phyloP scores from a whole-genome alignment of 768 basidiomycete genomes.

The Daedalea quercina region DNA sequence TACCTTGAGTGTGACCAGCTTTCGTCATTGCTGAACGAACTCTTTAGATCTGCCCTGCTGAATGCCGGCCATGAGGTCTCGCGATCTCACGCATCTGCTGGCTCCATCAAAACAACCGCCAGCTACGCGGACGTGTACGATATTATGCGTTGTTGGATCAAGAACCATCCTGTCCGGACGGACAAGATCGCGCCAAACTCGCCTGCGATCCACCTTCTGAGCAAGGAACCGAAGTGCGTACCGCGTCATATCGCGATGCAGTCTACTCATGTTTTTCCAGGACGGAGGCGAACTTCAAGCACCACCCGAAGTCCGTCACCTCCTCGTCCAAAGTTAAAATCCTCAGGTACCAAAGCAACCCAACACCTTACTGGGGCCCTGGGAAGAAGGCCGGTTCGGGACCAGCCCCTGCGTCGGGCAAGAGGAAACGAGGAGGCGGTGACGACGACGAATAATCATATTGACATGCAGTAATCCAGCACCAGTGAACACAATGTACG shows the following conservation, averaged over 20 bases:
- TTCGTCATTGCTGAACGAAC: no score
- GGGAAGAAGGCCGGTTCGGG: constrained; percentile 50
- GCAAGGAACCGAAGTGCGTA: constrained; percentile 59
- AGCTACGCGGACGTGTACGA: constrained; percentile 67
- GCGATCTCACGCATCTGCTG: constrained; percentile 84
- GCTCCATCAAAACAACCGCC: constrained; percentile 89
- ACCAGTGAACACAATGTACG: neutral
- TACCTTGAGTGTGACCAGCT: no score
- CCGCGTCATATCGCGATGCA: neutral
- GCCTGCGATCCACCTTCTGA: constrained; percentile 63
- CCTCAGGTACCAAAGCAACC: constrained; percentile 88
- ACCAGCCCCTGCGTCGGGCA: constrained; percentile 7
- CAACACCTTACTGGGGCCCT: constrained; percentile 91
- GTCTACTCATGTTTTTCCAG: constrained; percentile 26
- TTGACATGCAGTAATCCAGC: neutral
- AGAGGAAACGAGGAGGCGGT: constrained; percentile 35
- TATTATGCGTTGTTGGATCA: constrained; percentile 80
- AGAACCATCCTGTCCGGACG: constrained; percentile 74
- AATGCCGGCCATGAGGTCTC: constrained; percentile 82
- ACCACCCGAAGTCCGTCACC: constrained; percentile 59
- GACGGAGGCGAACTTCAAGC: constrained; percentile 63
- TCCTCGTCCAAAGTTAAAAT: constrained; percentile 63
- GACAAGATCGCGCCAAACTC: constrained; percentile 74
- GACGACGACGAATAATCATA: constrained; percentile 20
- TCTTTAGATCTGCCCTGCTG: constrained; percentile 80